Evolutionary conservation across 1,284 basidiomycete species (phyloP), one percentile per base, ranked within the genome.

Genomic region (Apiotrichum sp.): DNA sequence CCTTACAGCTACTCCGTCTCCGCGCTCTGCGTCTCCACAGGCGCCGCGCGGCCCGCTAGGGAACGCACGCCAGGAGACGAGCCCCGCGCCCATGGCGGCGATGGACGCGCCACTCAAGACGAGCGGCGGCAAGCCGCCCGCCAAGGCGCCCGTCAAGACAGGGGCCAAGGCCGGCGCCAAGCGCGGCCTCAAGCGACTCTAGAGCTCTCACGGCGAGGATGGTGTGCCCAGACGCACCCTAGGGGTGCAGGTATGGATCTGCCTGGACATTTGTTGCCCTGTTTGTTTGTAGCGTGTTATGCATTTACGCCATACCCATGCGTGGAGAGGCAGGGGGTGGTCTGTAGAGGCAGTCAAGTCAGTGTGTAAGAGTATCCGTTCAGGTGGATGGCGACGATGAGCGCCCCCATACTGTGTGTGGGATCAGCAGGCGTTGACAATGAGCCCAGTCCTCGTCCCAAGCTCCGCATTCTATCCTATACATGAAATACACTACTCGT

Each of bases 161-260:
- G 62, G 66, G 52, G 62, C 50, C 31, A 60, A 56, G 40, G 55
- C 58, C 10, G 50, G 41, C 32, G 50, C 63, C 14, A 76, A 74
- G 65, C 59, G 73, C 46, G 74, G 74, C 5, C 59, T 73, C 45
- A 72, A 73, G 63, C 62, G 74, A 57, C 58, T 76, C 36, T 75
- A 62, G 47, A 16, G 22, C 22, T 22, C 22, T 22, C 22, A 22
- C 22, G 22, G 22, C 22, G 22, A 22, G 11, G 45, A 6, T 46
- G 36, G 8, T 41, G 40, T 41, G 14, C 10, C 40, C 8, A 38
- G 36, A 13, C 36, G 40, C 6, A 41, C 10, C 11, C 10, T 6
- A 6, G 40, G 8, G 40, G 40, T 11, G n/a, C 14, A 14, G 35
- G n/a, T 31, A 38, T 35, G 14, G 46, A 38, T 44, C 9, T 44